These are phyloP conservation scores for Pouteria campechiana DNA, from an alignment of 179 eudicot genomes.

Conservation along the genomic window DNA sequence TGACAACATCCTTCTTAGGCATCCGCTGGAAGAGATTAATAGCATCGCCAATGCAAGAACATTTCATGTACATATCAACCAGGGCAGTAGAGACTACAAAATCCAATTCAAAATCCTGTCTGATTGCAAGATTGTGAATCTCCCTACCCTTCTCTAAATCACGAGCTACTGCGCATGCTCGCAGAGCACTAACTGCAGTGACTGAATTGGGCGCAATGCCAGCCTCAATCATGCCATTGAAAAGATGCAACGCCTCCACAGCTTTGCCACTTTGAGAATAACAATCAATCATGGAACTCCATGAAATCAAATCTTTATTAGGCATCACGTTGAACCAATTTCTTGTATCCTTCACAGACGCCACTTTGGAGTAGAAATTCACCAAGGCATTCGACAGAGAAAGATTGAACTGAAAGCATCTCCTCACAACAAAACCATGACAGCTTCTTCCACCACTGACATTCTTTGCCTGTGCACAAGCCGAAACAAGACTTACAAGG, in stretches of 20 bases:
- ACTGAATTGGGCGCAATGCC: slow-evolving; percentile 15
- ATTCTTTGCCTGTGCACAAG: slow-evolving; percentile 13
- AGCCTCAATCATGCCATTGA: slow-evolving; percentile 13
- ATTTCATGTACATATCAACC: slow-evolving; percentile 29
- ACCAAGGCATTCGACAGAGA: slow-evolving; percentile 18
- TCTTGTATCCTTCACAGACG: slow-evolving; percentile 10
- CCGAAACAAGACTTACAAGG: slow-evolving; percentile 21
- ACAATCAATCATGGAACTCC: slow-evolving; percentile 24
- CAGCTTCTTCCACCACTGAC: slow-evolving; percentile 16
- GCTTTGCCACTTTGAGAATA: slow-evolving; percentile 20
- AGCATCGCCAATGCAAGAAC: slow-evolving; percentile 22
- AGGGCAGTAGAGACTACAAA: slow-evolving; percentile 18
- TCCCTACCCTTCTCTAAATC: slow-evolving; percentile 19
- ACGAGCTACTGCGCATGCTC: slow-evolving; percentile 19
- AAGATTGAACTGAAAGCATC: slow-evolving; percentile 6
- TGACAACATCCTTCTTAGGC: slow-evolving; percentile 18
- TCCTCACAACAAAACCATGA: slow-evolving; percentile 14
- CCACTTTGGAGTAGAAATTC: slow-evolving; percentile 21
- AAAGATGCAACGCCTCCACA: slow-evolving; percentile 15
- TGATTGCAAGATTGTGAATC: slow-evolving; percentile 17
- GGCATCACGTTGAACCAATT: slow-evolving; percentile 14
- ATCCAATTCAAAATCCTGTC: slow-evolving; percentile 15
- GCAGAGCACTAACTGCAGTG: slow-evolving; percentile 14
- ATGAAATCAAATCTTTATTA: slow-evolving; percentile 23
- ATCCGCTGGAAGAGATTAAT: slow-evolving; percentile 13